phyloP scores from a whole-genome alignment of 305 asterid species.

The Ajuga reptans region DNA sequence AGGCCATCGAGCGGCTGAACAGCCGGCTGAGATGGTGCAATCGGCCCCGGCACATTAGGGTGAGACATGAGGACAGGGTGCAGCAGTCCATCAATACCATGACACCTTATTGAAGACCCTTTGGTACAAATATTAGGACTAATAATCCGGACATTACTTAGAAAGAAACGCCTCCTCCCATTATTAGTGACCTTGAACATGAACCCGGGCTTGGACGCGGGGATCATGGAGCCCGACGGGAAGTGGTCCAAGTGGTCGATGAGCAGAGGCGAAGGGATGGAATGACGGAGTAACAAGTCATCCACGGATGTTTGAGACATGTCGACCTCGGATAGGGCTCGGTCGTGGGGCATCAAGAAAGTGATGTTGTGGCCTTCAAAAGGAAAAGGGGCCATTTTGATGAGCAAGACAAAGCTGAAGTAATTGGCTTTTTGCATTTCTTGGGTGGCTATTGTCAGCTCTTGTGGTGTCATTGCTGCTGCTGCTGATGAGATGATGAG shows the following conservation, averaged over 20 bases:
- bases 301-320: slow-evolving; percentile 20
- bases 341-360: slow-evolving; percentile 75
- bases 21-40: slow-evolving; percentile 11
- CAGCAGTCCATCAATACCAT: slow-evolving; percentile 60
- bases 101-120: slow-evolving; percentile 52
- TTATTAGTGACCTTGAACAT: slow-evolving; percentile 39
- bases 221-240: slow-evolving; percentile 60
- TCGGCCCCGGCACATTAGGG: slow-evolving; percentile 15
- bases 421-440: slow-evolving; percentile 73
- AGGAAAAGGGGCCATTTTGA: slow-evolving; percentile 55
- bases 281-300: slow-evolving; percentile 62
- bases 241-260: slow-evolving; percentile 50
- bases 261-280: slow-evolving; percentile 59
- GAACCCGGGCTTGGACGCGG: slow-evolving; percentile 45
- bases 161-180: slow-evolving; percentile 46
- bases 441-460: slow-evolving; percentile 34
- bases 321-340: slow-evolving; percentile 31
- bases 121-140: slow-evolving; percentile 58
- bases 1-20: background rate
- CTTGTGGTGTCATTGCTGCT: slow-evolving; percentile 10
- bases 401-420: slow-evolving; percentile 63
- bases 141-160: slow-evolving; percentile 45
- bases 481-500: slow-evolving; percentile 18
- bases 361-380: slow-evolving; percentile 40
- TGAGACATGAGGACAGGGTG: slow-evolving; percentile 27